A percentile compares a stretch with the other conserved stretches of the same genome.
phyloP scores from a whole-genome alignment of 768 basidiomycete genomes.

The Gymnopilus dilepis region DNA sequence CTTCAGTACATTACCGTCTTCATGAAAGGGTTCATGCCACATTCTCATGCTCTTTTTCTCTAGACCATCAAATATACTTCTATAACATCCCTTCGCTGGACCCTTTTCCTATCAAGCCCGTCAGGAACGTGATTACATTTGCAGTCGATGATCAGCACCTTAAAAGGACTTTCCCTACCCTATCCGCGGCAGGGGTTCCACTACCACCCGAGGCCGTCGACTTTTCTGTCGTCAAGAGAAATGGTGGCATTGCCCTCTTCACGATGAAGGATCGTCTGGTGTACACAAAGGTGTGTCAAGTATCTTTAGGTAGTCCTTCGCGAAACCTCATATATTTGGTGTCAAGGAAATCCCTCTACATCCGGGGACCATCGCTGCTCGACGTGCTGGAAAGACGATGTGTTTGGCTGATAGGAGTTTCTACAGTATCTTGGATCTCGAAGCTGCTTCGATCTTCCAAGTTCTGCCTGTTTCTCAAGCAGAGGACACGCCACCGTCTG shows the following conservation, averaged over 20 bases:
- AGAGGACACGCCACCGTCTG: slow-evolving; percentile 40
- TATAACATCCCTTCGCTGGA: slow-evolving; percentile 84
- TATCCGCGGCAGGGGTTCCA: slow-evolving; percentile 39
- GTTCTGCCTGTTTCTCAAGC: slow-evolving; percentile 84
- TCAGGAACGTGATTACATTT: slow-evolving; percentile 81
- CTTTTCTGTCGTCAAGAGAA: slow-evolving; percentile 76
- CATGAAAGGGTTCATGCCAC: not conserved
- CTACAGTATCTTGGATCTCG: slow-evolving; percentile 84
- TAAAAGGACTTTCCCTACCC: slow-evolving; percentile 48
- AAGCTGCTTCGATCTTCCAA: slow-evolving; percentile 68
- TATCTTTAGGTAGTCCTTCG: not conserved
- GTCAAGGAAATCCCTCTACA: slow-evolving; percentile 74
- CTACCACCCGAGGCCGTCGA: slow-evolving; percentile 58
- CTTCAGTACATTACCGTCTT: slow-evolving; percentile 26
- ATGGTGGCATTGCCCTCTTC: slow-evolving; percentile 60
- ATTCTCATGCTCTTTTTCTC: slow-evolving; percentile 10
- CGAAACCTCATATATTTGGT: not conserved
- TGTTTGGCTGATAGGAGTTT: slow-evolving; percentile 75
- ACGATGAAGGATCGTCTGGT: slow-evolving; percentile 66
- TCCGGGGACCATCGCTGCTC: slow-evolving; percentile 54
- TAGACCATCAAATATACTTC: slow-evolving; percentile 74
- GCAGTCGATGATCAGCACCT: slow-evolving; percentile 83
- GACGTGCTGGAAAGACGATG: slow-evolving; percentile 63
- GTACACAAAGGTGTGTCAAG: slow-evolving; percentile 57
- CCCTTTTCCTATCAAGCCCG: slow-evolving; percentile 74